Evolutionary conservation across 192 early-diverging fungal genomes (phyloP).

Genomic region (Coemansia sp.): DNA sequence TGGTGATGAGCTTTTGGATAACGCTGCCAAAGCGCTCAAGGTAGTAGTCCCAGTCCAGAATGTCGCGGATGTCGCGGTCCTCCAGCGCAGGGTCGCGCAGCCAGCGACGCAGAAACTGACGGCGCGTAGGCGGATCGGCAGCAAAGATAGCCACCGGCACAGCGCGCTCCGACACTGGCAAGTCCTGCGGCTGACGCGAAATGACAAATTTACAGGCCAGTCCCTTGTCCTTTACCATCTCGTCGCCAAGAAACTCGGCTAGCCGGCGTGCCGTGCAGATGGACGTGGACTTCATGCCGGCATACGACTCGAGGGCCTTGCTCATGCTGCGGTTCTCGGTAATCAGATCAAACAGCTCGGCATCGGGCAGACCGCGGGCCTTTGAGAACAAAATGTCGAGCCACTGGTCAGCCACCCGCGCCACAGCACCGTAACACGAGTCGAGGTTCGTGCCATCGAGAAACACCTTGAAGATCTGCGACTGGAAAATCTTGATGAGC

Average conservation of each 20-base stretch:
- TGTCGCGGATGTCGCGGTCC: slow-evolving; percentile 83
- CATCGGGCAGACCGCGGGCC: slow-evolving; percentile 76
- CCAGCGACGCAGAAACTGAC: slow-evolving; percentile 90
- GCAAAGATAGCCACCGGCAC: slow-evolving; percentile 95
- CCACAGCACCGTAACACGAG: slow-evolving; percentile 89
- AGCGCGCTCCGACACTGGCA: slow-evolving; percentile 90
- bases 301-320: slow-evolving; percentile 92
- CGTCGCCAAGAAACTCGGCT: slow-evolving; percentile 95
- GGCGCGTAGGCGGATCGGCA: slow-evolving; percentile 71
- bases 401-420: slow-evolving; percentile 89
- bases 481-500: slow-evolving; percentile 98
- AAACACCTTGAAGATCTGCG: slow-evolving; percentile 90
- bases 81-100: slow-evolving; percentile 74
- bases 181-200: slow-evolving; percentile 73
- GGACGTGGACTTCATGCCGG: slow-evolving; percentile 87
- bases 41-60: slow-evolving; percentile 98
- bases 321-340: slow-evolving; percentile 98
- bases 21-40: slow-evolving; percentile 91
- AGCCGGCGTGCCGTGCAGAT: slow-evolving; percentile 93
- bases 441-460: slow-evolving; percentile 80
- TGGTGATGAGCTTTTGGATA: slow-evolving; percentile 97
- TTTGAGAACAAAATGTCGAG: slow-evolving; percentile 89
- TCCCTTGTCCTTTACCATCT: slow-evolving; percentile 98
- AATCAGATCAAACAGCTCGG: slow-evolving; percentile 93
- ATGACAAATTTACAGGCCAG: slow-evolving; percentile 96